phyloP scores from a whole-genome alignment of 495 filamentous ascomycete genomes.

The Penicillium dipodomyicola region DNA sequence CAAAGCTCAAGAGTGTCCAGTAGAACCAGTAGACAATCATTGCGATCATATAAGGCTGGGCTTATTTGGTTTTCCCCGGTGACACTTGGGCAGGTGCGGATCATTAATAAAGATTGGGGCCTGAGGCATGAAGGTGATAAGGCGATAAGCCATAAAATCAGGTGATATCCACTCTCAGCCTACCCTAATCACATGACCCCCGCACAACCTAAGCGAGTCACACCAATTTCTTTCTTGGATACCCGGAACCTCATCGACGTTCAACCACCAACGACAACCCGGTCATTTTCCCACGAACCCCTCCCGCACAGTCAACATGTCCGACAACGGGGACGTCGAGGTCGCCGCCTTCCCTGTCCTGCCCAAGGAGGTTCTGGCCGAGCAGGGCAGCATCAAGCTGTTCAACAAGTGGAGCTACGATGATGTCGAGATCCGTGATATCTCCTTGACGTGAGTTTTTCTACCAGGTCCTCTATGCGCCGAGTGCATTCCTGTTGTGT shows the following conservation, averaged over 20 bases:
- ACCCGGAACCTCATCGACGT: slow-evolving; percentile 17
- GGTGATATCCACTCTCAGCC: slow-evolving; percentile 3
- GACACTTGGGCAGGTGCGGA: not conserved
- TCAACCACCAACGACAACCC: slow-evolving; percentile 46
- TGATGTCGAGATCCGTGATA: slow-evolving; percentile 98
- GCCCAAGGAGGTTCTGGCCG: slow-evolving; percentile 88
- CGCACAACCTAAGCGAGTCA: slow-evolving; percentile 47
- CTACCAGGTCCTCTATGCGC: slow-evolving; percentile 24
- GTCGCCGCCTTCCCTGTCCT: slow-evolving; percentile 76
- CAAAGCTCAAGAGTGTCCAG: not conserved
- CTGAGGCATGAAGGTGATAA: slow-evolving; percentile 17
- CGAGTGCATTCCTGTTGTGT: slow-evolving; percentile 20
- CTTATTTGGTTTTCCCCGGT: not conserved
- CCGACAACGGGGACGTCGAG: slow-evolving; percentile 94
- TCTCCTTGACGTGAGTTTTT: slow-evolving; percentile 93
- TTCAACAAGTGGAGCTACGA: slow-evolving; percentile 99
- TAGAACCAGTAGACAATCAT: not conserved
- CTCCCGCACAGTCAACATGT: slow-evolving; percentile 68
- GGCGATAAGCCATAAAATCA: slow-evolving; percentile 19
- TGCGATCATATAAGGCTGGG: not conserved
- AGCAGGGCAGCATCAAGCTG: slow-evolving; percentile 93
- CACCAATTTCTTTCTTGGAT: slow-evolving; percentile 38
- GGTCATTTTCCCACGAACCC: slow-evolving; percentile 41
- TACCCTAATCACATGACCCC: slow-evolving; percentile 44
- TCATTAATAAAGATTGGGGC: not conserved